These are phyloP conservation scores for Fusarium penzigii DNA, from an alignment of 2,329 filamentous ascomycete genomes.

Conservation along the genomic window DNA sequence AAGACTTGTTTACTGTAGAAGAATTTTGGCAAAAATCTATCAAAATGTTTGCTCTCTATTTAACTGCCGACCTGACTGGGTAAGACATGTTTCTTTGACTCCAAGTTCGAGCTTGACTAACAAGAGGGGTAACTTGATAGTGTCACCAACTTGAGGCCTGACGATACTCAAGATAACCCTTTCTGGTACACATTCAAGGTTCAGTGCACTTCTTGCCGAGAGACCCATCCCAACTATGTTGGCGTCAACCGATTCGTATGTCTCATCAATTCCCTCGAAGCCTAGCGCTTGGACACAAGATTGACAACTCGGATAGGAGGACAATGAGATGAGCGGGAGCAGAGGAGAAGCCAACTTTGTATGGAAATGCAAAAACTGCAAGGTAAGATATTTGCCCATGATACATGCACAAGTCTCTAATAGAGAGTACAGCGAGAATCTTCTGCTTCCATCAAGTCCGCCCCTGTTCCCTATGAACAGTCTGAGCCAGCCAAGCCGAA, in stretches of 20 bases:
- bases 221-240: slow-evolving; percentile 84
- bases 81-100: slow-evolving; percentile 39
- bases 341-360: slow-evolving; percentile 97
- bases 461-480: slow-evolving; percentile 71
- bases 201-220: slow-evolving; percentile 95
- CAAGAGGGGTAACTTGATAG: slow-evolving; percentile 47
- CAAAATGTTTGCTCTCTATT: slow-evolving; percentile 63
- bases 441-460: slow-evolving; percentile 78
- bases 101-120: slow-evolving; percentile 13
- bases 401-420: neutral
- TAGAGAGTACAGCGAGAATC: slow-evolving; percentile 67
- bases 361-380: slow-evolving; percentile 99
- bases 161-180: slow-evolving; percentile 76
- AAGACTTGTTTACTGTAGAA: neutral
- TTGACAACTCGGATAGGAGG: slow-evolving; percentile 60
- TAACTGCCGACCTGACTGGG: slow-evolving; percentile 72
- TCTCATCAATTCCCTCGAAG: slow-evolving; percentile 10
- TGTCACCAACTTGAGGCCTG: slow-evolving; percentile 84
- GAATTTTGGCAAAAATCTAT: too few relatives aligned
- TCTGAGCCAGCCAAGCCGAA: slow-evolving; percentile 71
- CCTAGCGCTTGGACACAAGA: neutral
- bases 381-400: slow-evolving; percentile 52
- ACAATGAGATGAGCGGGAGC: slow-evolving; percentile 88
- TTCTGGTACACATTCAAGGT: slow-evolving; percentile 99
- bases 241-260: slow-evolving; percentile 86